Percentiles rank a stretch among this genome's conserved stretches.
phyloP scores from a whole-genome alignment of 2,329 filamentous ascomycete genomes.

The Penicillium verrucosum region DNA sequence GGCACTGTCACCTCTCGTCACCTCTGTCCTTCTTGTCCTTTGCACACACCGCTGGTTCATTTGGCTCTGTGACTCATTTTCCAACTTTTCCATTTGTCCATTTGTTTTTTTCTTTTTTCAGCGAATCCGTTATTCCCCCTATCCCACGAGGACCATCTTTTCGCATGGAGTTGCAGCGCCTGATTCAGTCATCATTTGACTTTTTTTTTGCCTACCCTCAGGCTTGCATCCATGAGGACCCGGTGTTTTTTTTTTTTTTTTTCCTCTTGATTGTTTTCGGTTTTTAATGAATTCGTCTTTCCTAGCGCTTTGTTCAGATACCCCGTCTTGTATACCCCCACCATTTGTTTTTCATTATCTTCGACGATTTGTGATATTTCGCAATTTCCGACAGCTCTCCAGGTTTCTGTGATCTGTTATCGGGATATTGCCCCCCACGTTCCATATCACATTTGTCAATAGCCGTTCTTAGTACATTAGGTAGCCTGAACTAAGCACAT shows the following conservation, averaged over 20 bases:
- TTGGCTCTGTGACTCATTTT: constrained; percentile 6
- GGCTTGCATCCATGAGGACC: constrained; percentile 16
- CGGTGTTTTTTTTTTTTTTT: constrained; percentile 12
- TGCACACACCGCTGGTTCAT: constrained; percentile 17
- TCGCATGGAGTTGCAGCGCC: constrained; percentile 6
- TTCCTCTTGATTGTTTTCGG: constrained; percentile 7
- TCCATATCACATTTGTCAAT: constrained; percentile 5
- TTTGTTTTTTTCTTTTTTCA: constrained; percentile 1
- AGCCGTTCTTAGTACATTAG: constrained; percentile 5
- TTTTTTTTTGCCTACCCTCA: constrained; percentile 1
- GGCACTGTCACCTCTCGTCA: neutral
- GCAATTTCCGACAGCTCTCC: neutral
- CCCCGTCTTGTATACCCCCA: constrained; percentile 17
- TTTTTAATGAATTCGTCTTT: constrained; percentile 14
- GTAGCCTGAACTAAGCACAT: constrained; percentile 6
- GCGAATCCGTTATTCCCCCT: neutral
- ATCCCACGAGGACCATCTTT: neutral
- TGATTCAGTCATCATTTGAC: constrained; percentile 6
- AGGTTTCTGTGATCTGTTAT: neutral
- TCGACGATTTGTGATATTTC: neutral
- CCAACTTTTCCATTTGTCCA: neutral
- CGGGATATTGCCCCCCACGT: constrained; percentile 1
- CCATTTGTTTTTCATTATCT: constrained; percentile 4
- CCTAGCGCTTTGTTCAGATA: constrained; percentile 20
- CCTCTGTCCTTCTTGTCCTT: neutral